Evolutionary conservation across 257 asterid species (phyloP).

Genomic region (Henckelia pumila): DNA sequence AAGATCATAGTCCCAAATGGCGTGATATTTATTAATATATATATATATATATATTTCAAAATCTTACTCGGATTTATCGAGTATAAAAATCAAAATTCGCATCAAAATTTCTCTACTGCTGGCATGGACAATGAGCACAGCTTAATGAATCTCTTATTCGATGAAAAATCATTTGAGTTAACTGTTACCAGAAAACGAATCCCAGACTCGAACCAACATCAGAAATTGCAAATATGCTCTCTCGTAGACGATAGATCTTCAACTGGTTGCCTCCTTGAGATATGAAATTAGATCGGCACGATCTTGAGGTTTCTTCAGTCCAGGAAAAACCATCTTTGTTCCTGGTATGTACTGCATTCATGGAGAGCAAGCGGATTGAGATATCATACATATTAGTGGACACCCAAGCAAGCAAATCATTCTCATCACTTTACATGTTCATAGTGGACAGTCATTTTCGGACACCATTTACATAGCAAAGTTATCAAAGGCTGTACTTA

Average conservation of each 20-base stretch:
- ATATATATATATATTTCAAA: no score
- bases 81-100: neutral
- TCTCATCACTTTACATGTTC: neutral
- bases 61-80: neutral
- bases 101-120: slow-evolving; percentile 31
- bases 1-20: neutral
- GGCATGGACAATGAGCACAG: slow-evolving; percentile 25
- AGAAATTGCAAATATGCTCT: neutral
- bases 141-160: slow-evolving; percentile 34
- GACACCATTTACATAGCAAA: neutral
- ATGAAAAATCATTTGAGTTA: neutral
- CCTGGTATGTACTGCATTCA: slow-evolving; percentile 86
- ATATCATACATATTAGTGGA: neutral
- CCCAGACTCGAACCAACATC: slow-evolving; percentile 15
- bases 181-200: slow-evolving; percentile 23
- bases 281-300: slow-evolving; percentile 87
- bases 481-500: neutral
- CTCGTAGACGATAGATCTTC: slow-evolving; percentile 24
- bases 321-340: slow-evolving; percentile 98
- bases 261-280: slow-evolving; percentile 77
- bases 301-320: slow-evolving; percentile 92
- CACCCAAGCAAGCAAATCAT: neutral
- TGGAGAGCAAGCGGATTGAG: neutral
- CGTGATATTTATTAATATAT: no score
- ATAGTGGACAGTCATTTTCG: neutral